Base-by-base conservation (phyloP, 2,329 filamentous ascomycete genomes). In the Cordyceps farinosa region DNA sequence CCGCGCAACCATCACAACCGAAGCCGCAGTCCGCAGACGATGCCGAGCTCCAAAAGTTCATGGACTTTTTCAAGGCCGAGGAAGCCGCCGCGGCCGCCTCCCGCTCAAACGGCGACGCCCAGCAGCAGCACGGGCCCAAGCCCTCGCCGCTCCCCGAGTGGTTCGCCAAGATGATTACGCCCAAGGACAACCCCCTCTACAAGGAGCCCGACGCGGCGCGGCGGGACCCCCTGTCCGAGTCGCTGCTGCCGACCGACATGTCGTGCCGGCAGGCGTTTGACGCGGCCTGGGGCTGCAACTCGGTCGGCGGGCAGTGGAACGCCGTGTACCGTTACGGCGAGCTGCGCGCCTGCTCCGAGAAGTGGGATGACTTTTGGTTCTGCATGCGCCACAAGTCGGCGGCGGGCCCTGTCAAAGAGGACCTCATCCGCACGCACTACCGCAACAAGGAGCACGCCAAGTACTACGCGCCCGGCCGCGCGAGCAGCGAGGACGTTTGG, bases 301-400 rank as follows among this genome's bases (percentile, higher is more conserved):
- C 90, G 0, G 82, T 97, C 9, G 93, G 92, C 60, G 92, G 94
- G 1, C 93, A 98, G 75, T 97, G 93, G 82, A 92, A 90, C 71
- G 87, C 92, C 71, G 84, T 98, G 44, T 99, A 98, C 81, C 90
- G 95, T 45, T 89, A 92, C 73, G 95, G 95, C 66, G 79, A 82
- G 48, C 79, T 96, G 71, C 86, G 89, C 51, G 83, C 85, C 3
- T 99, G 95, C 81, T 86, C 82, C 66, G 90, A 96, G 68, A 88
- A 92, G 66, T 97, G 94, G 92, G 85, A 89, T 65, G 91, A 97
- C 76, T 98, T 97, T 77, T 96, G 93, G 90, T 94, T 97, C 79
- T 99, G 95, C 81, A 97, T 98, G 93, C 88, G 91, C 67, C 88
- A 87, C 44, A 87, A 89, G 70, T 82, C 83, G 2, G 87, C 87